phyloP scores from a whole-genome alignment of 2,329 filamentous ascomycete species.

The Fusarium annulatum region DNA sequence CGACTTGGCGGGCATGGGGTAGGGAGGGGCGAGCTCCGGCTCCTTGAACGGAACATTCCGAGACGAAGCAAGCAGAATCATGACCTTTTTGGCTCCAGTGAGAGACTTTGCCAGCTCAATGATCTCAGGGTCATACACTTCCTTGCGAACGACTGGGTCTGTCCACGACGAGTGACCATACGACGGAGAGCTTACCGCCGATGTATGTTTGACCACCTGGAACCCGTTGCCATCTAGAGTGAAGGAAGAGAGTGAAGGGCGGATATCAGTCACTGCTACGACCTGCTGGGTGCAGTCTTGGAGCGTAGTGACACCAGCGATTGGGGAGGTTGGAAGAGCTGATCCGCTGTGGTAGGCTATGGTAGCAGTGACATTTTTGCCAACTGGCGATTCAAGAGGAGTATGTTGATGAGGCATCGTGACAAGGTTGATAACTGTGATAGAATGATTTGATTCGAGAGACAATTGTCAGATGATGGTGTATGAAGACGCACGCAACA shows the following conservation, averaged over 20 bases:
- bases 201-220: neutral
- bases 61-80: neutral
- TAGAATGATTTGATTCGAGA: neutral
- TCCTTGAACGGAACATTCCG: neutral
- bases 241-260: neutral
- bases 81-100: neutral
- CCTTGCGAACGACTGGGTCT: neutral
- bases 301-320: neutral
- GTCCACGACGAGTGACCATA: neutral
- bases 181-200: neutral
- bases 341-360: neutral
- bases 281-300: neutral
- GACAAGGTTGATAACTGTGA: neutral
- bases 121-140: neutral
- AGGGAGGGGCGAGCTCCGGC: neutral
- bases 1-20: neutral
- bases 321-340: neutral
- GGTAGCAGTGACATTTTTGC: neutral
- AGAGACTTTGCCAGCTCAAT: neutral
- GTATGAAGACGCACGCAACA: fast-evolving
- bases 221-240: neutral
- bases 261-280: neutral
- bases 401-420: neutral
- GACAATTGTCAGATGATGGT: no score
- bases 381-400: neutral